phyloP scores from a whole-genome alignment of 495 filamentous ascomycete genomes.

The Penicillium samsonianum region DNA sequence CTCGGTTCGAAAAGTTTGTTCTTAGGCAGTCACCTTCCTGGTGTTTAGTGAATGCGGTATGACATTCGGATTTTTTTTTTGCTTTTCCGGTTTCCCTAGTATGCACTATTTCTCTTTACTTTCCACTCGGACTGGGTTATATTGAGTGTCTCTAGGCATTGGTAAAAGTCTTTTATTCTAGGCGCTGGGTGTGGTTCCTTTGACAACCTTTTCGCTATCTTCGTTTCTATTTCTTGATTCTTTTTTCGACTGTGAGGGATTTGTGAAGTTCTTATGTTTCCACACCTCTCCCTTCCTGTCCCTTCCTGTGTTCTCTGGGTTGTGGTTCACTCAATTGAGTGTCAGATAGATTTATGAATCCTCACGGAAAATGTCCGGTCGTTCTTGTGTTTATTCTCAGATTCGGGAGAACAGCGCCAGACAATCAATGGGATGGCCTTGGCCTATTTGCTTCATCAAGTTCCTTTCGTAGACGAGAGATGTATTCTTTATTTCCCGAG shows the following conservation, averaged over 20 bases:
- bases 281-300: conserved; percentile 6
- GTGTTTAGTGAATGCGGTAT: conserved; percentile 41
- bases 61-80: conserved; percentile 33
- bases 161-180: conserved; percentile 26
- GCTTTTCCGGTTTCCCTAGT: conserved; percentile 19
- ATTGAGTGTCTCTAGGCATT: conserved; percentile 13
- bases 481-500: neutral
- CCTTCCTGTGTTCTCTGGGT: neutral
- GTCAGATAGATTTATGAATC: conserved; percentile 46
- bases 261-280: conserved; percentile 29
- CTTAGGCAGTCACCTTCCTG: conserved; percentile 41
- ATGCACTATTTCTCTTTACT: conserved; percentile 11
- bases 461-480: neutral
- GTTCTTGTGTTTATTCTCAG: conserved; percentile 5
- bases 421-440: conserved; percentile 16
- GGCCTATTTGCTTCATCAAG: conserved; percentile 2
- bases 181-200: conserved; percentile 22
- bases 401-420: conserved; percentile 5
- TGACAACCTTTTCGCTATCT: conserved; percentile 9
- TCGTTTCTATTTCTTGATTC: conserved; percentile 15
- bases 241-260: conserved; percentile 30
- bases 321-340: conserved; percentile 26
- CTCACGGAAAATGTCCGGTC: conserved; percentile 28
- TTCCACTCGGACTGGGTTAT: conserved; percentile 2
- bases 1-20: conserved; percentile 51